A percentile compares a stretch with the other conserved stretches of the same genome.
These are phyloP conservation scores for Solanum hybrid DNA, from an alignment of 305 asterid genomes.

Conservation along the genomic window DNA sequence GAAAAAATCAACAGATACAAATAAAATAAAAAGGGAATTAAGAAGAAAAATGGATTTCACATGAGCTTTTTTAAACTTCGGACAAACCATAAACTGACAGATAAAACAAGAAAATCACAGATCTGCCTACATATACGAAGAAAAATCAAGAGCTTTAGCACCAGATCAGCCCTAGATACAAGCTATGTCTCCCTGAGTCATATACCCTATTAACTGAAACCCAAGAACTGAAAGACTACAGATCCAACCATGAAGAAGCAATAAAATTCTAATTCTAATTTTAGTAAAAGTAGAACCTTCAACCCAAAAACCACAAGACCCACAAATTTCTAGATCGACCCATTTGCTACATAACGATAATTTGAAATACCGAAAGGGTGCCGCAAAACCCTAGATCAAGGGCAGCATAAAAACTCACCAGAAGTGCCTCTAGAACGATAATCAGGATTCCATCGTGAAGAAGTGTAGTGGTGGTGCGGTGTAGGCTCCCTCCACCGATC, in stretches of 20 bases:
- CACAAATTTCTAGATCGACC: neutral
- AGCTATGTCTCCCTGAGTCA: neutral
- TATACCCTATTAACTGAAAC: neutral
- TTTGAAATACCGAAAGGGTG: neutral
- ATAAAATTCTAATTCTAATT: neutral
- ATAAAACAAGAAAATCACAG: conserved; percentile 1
- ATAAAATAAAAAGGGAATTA: neutral
- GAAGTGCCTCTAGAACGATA: conserved; percentile 51
- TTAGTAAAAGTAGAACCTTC: neutral
- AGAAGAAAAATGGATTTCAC: neutral
- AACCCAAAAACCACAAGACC: neutral
- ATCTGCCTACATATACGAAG: conserved; percentile 14
- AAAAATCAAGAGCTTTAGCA: conserved; percentile 10
- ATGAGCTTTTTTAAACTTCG: neutral
- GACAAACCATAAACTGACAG: neutral
- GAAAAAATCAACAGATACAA: conserved; percentile 13
- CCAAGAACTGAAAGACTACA: neutral
- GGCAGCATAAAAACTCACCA: conserved; percentile 39
- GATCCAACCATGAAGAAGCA: neutral
- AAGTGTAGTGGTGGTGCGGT: conserved; percentile 40
- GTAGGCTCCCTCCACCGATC: conserved; percentile 73
- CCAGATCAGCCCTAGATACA: conserved; percentile 51
- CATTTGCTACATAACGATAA: neutral
- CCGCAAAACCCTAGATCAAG: neutral
- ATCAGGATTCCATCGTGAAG: conserved; percentile 44